Percentiles rank a stretch among this genome's conserved stretches.
phyloP scores from a whole-genome alignment of 768 basidiomycete species.

The Podaxis rugospora region DNA sequence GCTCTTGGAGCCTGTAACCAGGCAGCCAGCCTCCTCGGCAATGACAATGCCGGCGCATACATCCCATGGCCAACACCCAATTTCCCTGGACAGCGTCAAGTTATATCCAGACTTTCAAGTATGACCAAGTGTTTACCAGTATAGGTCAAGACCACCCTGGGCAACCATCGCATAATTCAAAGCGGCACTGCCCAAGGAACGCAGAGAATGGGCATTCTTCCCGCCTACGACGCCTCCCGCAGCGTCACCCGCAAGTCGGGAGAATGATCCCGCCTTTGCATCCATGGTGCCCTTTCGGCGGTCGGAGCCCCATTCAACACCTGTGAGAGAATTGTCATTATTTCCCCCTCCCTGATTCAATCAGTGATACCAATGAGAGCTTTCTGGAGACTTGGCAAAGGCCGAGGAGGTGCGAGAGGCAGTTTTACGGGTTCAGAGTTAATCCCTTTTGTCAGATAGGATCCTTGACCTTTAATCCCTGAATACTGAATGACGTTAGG shows the following conservation, averaged over 20 bases:
- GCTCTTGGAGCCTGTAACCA: constrained; percentile 67
- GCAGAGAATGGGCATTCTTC: constrained; percentile 79
- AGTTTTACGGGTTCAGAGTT: constrained; percentile 45
- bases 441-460: constrained; percentile 57
- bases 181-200: constrained; percentile 82
- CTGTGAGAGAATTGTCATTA: constrained; percentile 27
- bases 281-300: constrained; percentile 47
- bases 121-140: constrained; percentile 52
- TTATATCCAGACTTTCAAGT: no score
- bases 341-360: not conserved
- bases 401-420: constrained; percentile 62
- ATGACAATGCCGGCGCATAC: constrained; percentile 92
- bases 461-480: constrained; percentile 74
- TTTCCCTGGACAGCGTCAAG: constrained; percentile 51
- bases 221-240: constrained; percentile 61
- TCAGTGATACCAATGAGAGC: constrained; percentile 58
- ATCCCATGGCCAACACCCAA: constrained; percentile 84
- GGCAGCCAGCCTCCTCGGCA: constrained; percentile 82
- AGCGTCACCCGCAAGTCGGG: constrained; percentile 70
- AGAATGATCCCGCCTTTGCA: constrained; percentile 64
- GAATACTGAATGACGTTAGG: constrained; percentile 49
- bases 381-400: constrained; percentile 62
- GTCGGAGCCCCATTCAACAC: constrained; percentile 89
- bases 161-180: constrained; percentile 83
- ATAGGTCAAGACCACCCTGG: constrained; percentile 82